Conservation (phyloP, 257 asterid species). For the Ehretia macrophylla region DNA sequence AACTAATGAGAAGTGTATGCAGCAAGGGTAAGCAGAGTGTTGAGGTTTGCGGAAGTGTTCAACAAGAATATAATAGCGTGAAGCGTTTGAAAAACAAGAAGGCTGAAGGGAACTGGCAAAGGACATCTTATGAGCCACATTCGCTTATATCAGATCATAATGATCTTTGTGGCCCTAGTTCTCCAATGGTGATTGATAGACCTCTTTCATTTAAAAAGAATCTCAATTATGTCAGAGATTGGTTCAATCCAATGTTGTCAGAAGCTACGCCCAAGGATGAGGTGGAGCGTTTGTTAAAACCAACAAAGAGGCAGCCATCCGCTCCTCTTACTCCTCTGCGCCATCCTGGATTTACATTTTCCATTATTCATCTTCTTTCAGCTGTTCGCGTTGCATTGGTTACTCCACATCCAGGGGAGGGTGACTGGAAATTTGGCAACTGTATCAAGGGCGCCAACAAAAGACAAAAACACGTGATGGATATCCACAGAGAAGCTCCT, state of each 20-base stretch:
- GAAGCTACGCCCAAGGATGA: not conserved
- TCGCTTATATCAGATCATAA: too few relatives aligned
- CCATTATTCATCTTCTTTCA: slow-evolving; percentile 18
- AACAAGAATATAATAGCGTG: too few relatives aligned
- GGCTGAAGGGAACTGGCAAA: too few relatives aligned
- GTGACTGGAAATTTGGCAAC: not conserved
- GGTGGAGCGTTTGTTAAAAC: not conserved
- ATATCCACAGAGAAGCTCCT: not conserved
- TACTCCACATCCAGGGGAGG: slow-evolving; percentile 5
- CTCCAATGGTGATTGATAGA: too few relatives aligned
- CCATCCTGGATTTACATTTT: slow-evolving; percentile 10
- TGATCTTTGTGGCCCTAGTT: too few relatives aligned
- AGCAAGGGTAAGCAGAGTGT: too few relatives aligned
- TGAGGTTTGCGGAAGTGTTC: too few relatives aligned
- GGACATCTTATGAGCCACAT: too few relatives aligned
- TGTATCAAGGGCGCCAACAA: too few relatives aligned
- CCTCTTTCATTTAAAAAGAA: too few relatives aligned
- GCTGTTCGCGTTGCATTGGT: slow-evolving; percentile 17
- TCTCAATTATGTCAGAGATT: not conserved
- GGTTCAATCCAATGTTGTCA: not conserved
- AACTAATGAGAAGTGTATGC: too few relatives aligned
- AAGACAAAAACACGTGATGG: not conserved
- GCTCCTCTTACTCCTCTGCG: not conserved
- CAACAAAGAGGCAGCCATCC: not conserved
- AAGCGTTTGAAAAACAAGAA: too few relatives aligned